phyloP scores from a whole-genome alignment of 2,329 filamentous ascomycete species.

The Ophiocordyceps camponoti-floridani region DNA sequence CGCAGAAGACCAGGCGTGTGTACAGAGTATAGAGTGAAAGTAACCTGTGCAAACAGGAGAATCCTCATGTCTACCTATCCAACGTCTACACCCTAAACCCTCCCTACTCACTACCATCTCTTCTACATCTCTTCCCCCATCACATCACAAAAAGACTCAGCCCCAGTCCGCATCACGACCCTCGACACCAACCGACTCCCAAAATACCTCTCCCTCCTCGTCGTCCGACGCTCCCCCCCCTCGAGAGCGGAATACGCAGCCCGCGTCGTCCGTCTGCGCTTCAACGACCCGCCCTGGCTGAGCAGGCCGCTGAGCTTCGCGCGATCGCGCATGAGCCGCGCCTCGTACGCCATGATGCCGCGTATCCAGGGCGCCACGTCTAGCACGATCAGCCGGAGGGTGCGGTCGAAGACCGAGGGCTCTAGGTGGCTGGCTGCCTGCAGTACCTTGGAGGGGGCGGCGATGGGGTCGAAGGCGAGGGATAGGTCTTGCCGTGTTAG shows the following conservation, averaged over 20 bases:
- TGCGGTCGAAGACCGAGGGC: conserved; percentile 62
- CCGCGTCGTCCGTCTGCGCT: conserved; percentile 50
- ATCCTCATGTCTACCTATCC: too few relatives aligned
- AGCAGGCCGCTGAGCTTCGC: conserved; percentile 42
- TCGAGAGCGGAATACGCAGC: conserved; percentile 62
- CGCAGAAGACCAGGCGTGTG: too few relatives aligned
- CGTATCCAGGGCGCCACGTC: conserved; percentile 89
- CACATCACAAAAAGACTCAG: conserved; percentile 6
- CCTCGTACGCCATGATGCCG: conserved; percentile 62
- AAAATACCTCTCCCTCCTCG: conserved; percentile 59
- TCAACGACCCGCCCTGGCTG: conserved; percentile 33
- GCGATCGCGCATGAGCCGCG: conserved; percentile 50
- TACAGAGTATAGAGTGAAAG: too few relatives aligned
- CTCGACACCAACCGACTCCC: conserved; percentile 37
- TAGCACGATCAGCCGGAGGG: conserved; percentile 42
- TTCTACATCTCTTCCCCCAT: neutral
- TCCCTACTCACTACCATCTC: too few relatives aligned
- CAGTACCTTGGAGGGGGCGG: conserved; percentile 28
- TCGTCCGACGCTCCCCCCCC: conserved; percentile 48
- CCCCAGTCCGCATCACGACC: conserved; percentile 48
- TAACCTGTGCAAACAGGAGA: too few relatives aligned
- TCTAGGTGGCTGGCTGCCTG: conserved; percentile 27
- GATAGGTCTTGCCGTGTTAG: conserved; percentile 34
- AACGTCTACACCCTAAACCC: too few relatives aligned
- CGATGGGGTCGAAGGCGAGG: conserved; percentile 42